Evolutionary conservation across 2,329 filamentous ascomycete genomes (phyloP).

Genomic region (Phoma sp.): DNA sequence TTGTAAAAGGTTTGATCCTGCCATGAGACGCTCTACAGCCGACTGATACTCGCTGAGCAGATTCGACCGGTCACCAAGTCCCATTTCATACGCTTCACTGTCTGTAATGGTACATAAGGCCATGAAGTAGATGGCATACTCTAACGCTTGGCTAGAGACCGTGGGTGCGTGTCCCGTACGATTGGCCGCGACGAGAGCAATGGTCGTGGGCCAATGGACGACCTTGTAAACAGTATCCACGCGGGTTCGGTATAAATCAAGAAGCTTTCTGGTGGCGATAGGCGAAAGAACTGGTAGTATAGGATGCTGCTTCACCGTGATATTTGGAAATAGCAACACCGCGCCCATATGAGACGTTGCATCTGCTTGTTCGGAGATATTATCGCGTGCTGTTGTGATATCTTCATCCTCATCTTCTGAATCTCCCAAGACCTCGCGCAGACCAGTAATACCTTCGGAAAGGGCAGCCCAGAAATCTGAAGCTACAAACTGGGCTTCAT

Average conservation of each 20-base stretch:
- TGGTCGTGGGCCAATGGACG: slow-evolving; percentile 16
- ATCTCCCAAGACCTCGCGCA: slow-evolving; percentile 11
- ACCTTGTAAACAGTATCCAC: slow-evolving; percentile 21
- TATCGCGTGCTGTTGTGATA: too few relatives aligned
- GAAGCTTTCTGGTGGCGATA: not conserved
- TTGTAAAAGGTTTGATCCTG: slow-evolving; percentile 5
- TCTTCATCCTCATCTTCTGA: slow-evolving; percentile 1
- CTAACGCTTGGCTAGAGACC: not conserved
- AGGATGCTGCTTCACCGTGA: too few relatives aligned
- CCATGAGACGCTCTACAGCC: not conserved
- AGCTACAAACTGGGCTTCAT: slow-evolving; percentile 6
- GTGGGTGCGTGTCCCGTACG: too few relatives aligned
- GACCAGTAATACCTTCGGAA: slow-evolving; percentile 10
- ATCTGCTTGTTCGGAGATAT: too few relatives aligned
- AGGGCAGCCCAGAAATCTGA: slow-evolving; percentile 20
- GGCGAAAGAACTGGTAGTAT: not conserved
- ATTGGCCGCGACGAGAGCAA: too few relatives aligned
- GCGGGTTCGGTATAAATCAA: slow-evolving; percentile 13
- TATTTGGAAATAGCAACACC: too few relatives aligned
- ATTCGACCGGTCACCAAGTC: not conserved
- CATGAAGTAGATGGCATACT: slow-evolving; percentile 13
- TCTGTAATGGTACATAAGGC: slow-evolving; percentile 11
- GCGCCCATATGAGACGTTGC: too few relatives aligned
- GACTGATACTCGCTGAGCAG: not conserved
- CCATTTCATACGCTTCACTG: not conserved